Evolutionary conservation across 192 early-diverging fungal species (phyloP).

Genomic region (Backusella australiensis): DNA sequence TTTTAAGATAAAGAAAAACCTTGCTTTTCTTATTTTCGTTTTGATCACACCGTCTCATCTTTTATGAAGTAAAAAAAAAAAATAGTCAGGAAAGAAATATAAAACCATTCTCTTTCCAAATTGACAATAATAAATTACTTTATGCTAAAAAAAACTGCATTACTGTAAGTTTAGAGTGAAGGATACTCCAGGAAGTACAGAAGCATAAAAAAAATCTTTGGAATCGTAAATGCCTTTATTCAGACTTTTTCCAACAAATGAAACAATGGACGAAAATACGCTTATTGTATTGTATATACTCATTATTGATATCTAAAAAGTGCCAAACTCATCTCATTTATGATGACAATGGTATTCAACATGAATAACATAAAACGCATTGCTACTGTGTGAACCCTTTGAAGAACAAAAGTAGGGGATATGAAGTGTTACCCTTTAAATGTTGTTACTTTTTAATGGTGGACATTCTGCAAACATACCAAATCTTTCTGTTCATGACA

Average conservation of each 20-base stretch:
- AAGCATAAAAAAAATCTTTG: background rate
- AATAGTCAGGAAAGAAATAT: background rate
- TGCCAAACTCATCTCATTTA: background rate
- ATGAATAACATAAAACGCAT: background rate
- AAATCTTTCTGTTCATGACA: too few relatives aligned
- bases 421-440: too few relatives aligned
- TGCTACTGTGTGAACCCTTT: too few relatives aligned
- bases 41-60: background rate
- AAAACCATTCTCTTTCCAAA: background rate
- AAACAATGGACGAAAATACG: background rate
- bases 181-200: background rate
- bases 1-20: background rate
- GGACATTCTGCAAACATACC: too few relatives aligned
- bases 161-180: background rate
- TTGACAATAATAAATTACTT: background rate
- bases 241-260: background rate
- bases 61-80: background rate
- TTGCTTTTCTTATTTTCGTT: background rate
- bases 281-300: background rate
- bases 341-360: background rate
- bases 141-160: background rate
- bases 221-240: background rate
- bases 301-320: background rate
- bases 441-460: too few relatives aligned
- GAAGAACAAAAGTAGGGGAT: too few relatives aligned